A percentile compares a stretch with the other conserved stretches of the same genome.
phyloP scores from a whole-genome alignment of 2,329 filamentous ascomycete genomes.

The Penicillium polonicum region DNA sequence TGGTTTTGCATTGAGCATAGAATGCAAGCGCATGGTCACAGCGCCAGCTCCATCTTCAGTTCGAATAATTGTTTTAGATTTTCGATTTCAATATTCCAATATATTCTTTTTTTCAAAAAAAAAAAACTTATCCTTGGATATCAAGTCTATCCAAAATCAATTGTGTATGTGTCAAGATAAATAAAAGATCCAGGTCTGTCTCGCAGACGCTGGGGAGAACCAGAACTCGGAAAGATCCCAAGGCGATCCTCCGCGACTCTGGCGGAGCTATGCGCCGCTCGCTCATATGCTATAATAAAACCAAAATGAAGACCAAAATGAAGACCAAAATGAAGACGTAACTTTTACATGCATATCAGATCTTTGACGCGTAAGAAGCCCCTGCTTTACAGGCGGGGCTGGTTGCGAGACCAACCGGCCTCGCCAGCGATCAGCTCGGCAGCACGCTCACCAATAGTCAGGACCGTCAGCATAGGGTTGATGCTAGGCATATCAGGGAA shows the following conservation, averaged over 20 bases:
- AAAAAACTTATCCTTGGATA: background rate
- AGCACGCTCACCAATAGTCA: constrained; percentile 77
- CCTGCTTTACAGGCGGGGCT: constrained; percentile 52
- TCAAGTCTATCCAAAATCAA: background rate
- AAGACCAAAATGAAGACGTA: constrained; percentile 10
- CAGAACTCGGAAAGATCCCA: background rate
- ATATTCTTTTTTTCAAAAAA: too few species aligned
- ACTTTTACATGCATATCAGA: constrained; percentile 22
- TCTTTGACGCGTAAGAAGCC: constrained; percentile 1
- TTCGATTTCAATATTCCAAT: background rate
- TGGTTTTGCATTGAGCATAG: constrained; percentile 2
- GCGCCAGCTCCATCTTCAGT: background rate
- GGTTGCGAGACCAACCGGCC: constrained; percentile 62
- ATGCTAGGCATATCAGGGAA: constrained; percentile 85
- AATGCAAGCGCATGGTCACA: constrained; percentile 1
- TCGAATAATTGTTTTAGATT: background rate
- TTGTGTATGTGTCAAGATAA: constrained; percentile 11
- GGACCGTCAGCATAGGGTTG: constrained; percentile 88
- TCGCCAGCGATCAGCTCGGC: constrained; percentile 80
- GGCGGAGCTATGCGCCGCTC: constrained; percentile 16
- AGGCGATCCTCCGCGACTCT: background rate
- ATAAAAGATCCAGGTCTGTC: constrained; percentile 8
- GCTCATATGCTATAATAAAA: constrained; percentile 26
- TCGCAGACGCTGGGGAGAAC: constrained; percentile 4
- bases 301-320: constrained; percentile 13